Base-by-base conservation (phyloP, 192 early-diverging fungal genomes). In the Umbelopsis vinacea region DNA sequence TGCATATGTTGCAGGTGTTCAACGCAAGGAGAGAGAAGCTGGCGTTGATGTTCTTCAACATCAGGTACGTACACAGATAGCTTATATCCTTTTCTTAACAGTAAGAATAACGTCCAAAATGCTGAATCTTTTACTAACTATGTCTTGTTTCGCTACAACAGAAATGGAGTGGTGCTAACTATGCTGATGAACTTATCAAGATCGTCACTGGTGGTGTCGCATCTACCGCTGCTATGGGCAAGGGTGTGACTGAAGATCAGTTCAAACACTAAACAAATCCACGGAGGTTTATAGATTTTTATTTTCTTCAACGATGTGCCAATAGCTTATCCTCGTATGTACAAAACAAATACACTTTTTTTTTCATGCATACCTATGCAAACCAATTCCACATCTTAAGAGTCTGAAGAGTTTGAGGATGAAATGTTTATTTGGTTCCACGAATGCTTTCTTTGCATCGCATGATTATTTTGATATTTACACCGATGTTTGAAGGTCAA, bases 191-290 rank as follows among this genome's bases (percentile, higher is more conserved):
- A 69, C 71, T 92, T 38, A 89, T 98, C 85, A 94, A 93, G 80
- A 94, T 93, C 55, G 96, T 96, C 72, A 88, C 90, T 14, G 96
- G 96, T 68, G 97, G 97, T 78, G 94, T 98, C 21, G 90, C 94
- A 3, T 90, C 95, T 24, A 97, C 96, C 14, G 91, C 97, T 37
- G 97, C 97, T 69, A 95, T 98, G 94, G 97, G 97, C 70, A 86
- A 90, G 69, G 97, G 93, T 69, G 93, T 92, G 43, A 95, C 92
- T n/a, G 92, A 95, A 76, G 67, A 86, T 55, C 93, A 94, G 85
- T 94, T 94, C 87, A 77, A 80, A 40, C 38, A 72, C 63, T 77
- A 69, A 43, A 7, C 40, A 43, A 43, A 7, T 12, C 40, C 40
- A 43, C 6, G 11, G 11, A 43, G 40, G 40, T 7, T 43, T 43